Percentiles rank a stretch among this genome's conserved stretches.
Evolutionary conservation across 1,284 basidiomycete genomes (phyloP).

Genomic region (Rhodofomes roseus): DNA sequence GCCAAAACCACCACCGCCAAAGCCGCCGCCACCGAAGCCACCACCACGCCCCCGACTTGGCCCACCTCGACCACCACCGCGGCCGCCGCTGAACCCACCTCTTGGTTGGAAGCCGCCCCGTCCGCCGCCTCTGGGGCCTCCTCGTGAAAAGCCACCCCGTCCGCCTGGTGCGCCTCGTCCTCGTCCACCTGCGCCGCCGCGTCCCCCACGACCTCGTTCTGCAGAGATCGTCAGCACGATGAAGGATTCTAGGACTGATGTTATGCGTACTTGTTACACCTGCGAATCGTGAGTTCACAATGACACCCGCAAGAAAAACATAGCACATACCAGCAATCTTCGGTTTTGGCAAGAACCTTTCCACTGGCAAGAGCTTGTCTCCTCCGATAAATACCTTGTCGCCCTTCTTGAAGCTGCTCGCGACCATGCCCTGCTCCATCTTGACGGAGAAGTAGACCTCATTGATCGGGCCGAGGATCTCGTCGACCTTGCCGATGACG

Average conservation of each 20-base stretch:
- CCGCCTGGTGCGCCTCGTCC: conserved; percentile 35
- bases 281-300: conserved; percentile 15
- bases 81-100: conserved; percentile 33
- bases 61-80: conserved; percentile 35
- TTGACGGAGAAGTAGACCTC: conserved; percentile 99
- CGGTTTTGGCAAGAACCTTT: conserved; percentile 96
- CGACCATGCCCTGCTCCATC: conserved; percentile 96
- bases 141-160: conserved; percentile 28
- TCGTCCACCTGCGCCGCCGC: conserved; percentile 36
- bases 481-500: conserved; percentile 92
- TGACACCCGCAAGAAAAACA: background rate
- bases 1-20: conserved; percentile 29
- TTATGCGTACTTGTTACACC: conserved; percentile 45
- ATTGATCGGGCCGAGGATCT: conserved; percentile 97
- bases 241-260: background rate
- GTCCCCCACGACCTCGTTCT: conserved; percentile 41
- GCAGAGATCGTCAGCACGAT: conserved; percentile 11
- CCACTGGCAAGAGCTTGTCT: conserved; percentile 95
- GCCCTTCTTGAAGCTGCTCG: conserved; percentile 93
- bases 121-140: conserved; percentile 35
- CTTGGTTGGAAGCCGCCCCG: conserved; percentile 34
- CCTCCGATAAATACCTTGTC: conserved; percentile 98
- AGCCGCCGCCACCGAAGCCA: conserved; percentile 22
- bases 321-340: conserved; percentile 61
- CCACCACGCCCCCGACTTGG: conserved; percentile 36